A percentile compares a stretch with the other conserved stretches of the same genome.
Conservation (phyloP, 106 monocot species). For the Dioscorea alata region DNA sequence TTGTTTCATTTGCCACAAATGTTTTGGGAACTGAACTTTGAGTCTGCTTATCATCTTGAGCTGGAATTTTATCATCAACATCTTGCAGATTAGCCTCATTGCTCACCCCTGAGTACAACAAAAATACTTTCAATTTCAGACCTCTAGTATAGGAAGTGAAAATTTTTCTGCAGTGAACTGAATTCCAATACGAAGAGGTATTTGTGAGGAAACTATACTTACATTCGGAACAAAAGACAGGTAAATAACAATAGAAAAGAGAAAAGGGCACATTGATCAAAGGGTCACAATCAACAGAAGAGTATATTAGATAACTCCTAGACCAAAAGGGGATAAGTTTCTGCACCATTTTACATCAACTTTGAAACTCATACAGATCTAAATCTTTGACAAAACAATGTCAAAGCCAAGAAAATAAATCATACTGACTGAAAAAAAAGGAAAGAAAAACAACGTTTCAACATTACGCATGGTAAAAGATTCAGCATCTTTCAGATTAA, state of each 20-base stretch:
- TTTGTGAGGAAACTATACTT: neutral
- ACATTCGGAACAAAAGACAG: neutral
- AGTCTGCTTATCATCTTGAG: conserved; percentile 31
- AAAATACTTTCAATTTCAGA: neutral
- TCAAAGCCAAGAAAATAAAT: too few relatives aligned
- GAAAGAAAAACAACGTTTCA: too few relatives aligned
- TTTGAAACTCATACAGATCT: too few relatives aligned
- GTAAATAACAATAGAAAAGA: neutral
- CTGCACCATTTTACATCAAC: too few relatives aligned
- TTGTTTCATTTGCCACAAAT: conserved; percentile 35
- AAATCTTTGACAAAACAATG: too few relatives aligned
- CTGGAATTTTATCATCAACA: conserved; percentile 5
- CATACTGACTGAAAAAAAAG: too few relatives aligned
- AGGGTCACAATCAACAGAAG: too few relatives aligned
- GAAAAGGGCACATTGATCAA: too few relatives aligned
- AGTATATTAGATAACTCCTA: too few relatives aligned
- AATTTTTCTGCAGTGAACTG: too few relatives aligned
- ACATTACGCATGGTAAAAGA: neutral
- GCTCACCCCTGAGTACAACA: neutral
- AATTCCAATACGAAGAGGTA: neutral
- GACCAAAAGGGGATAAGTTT: too few relatives aligned
- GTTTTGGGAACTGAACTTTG: conserved; percentile 24
- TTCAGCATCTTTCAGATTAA: neutral
- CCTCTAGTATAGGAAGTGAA: too few relatives aligned
- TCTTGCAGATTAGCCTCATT: neutral